Evolutionary conservation across 495 filamentous ascomycete genomes (phyloP), one percentile per base, ranked within the genome.

Genomic region (Penicillium dipodomyicola): DNA sequence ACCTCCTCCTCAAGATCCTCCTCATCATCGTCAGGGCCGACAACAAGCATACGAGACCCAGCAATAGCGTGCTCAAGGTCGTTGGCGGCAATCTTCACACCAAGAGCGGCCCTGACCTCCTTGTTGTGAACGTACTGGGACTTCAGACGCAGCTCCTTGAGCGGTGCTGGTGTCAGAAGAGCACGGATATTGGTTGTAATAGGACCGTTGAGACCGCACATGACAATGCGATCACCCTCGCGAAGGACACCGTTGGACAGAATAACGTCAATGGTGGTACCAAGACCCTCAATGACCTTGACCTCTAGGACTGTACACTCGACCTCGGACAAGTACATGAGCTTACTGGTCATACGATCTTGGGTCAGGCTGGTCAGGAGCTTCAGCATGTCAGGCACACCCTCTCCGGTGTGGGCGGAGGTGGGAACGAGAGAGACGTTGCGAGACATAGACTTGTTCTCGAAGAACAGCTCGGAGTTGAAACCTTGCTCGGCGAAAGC

Each of bases 331-430:
- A 97, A 81, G 72, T 97, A 99, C 95, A 99, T 99, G 60, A 99
- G 82, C 48, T 90, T 87, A 67, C 87, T 93, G 52, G 92, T 96
- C 95, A 99, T 97, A 56, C 95, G 87, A 78, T 99, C 92, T 74
- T 99, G 95, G 2, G 90, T 95, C 49, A 99, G 77, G 56, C 87
- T 84, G 25, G 96, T 79, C 66, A 99, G 86, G 46, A 99, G 84
- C 82, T 96, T 97, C 60, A 99, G 76, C 93, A 99, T 96, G 72
- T 99, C 95, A 25, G 95, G 95, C 63, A 99, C 92, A 82, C 95
- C 95, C 77, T 99, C 95, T 59, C 95, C 95, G 11, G 94, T 97
- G 77, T 96, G 90, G 11, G 95, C 95, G 14, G 93, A 97, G 8
- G 95, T 99, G 12, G 95, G 95, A 20, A 99, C 92, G 43, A 99